Evolutionary conservation across 2,329 filamentous ascomycete genomes (phyloP).

Genomic region (Colletotrichum godetiae): DNA sequence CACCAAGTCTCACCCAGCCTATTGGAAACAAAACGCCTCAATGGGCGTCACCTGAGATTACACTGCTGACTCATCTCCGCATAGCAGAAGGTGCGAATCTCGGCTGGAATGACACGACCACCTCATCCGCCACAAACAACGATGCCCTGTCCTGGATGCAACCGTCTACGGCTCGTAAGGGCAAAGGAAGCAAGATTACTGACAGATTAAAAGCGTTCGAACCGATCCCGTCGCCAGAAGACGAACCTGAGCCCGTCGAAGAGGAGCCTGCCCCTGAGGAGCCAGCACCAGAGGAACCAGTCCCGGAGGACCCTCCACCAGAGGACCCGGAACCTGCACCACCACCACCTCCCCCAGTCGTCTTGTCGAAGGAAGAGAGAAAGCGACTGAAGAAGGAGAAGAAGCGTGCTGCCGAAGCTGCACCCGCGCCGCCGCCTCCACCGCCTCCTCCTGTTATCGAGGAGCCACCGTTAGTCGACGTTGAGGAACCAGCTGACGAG

Average conservation of each 20-base stretch:
- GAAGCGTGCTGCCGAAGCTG: conserved; percentile 46
- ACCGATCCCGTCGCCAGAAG: conserved; percentile 49
- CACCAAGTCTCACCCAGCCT: conserved; percentile 20
- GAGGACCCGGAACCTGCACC: conserved; percentile 52
- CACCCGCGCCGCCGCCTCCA: conserved; percentile 36
- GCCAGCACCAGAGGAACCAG: conserved; percentile 8
- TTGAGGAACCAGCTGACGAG: conserved; percentile 41
- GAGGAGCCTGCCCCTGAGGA: conserved; percentile 36
- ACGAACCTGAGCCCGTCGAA: conserved; percentile 28
- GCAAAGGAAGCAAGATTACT: conserved; percentile 63
- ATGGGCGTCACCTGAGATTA: conserved; percentile 53
- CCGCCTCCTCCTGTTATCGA: conserved; percentile 35
- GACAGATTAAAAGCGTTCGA: conserved; percentile 70
- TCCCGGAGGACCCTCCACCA: conserved; percentile 47
- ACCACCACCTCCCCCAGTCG: conserved; percentile 45
- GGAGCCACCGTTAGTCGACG: conserved; percentile 33
- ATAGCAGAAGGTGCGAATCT: conserved; percentile 55
- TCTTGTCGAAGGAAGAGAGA: conserved; percentile 46
- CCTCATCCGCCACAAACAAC: conserved; percentile 48
- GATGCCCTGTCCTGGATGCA: conserved; percentile 54
- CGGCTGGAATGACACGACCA: conserved; percentile 52
- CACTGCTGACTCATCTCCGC: conserved; percentile 60
- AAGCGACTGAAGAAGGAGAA: conserved; percentile 56
- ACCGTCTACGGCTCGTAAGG: conserved; percentile 54
- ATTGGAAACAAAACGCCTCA: conserved; percentile 21